phyloP scores from a whole-genome alignment of 2,329 filamentous ascomycete genomes.

The Atkinsonella hypoxylon region DNA sequence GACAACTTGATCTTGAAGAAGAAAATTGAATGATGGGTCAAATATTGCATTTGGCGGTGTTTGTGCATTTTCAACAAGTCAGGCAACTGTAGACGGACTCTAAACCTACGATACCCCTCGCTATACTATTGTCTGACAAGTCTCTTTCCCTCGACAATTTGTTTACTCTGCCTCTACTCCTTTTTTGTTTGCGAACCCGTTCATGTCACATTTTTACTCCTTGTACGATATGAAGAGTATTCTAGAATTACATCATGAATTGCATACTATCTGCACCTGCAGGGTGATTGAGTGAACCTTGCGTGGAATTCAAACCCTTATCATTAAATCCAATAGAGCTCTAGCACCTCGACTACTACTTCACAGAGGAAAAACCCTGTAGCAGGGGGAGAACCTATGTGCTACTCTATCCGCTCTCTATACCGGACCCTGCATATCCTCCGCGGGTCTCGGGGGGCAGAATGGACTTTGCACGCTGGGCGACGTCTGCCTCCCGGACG shows the following conservation, averaged over 20 bases:
- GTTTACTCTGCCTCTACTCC: background rate
- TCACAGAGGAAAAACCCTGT: no score
- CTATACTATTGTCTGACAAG: background rate
- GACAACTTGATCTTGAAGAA: slow-evolving; percentile 52
- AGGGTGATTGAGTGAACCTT: background rate
- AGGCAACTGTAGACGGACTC: background rate
- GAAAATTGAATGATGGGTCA: slow-evolving; percentile 14
- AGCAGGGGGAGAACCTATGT: no score
- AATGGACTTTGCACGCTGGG: no score
- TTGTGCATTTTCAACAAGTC: background rate
- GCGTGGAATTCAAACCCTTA: no score
- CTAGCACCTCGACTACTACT: no score
- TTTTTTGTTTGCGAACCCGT: background rate
- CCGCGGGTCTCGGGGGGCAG: no score
- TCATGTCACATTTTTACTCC: background rate
- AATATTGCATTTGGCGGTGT: background rate
- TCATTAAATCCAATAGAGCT: no score
- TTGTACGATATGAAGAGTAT: background rate
- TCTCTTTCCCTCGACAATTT: background rate
- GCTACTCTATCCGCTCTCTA: no score
- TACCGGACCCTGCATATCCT: no score
- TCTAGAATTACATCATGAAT: background rate
- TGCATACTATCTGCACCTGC: background rate
- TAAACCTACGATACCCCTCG: slow-evolving; percentile 1
- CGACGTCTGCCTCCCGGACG: no score